Percentiles rank a stretch among this genome's conserved stretches.
Conservation (phyloP, 176 grass and related monocot genomes). For the Eremochloa ophiuroides region DNA sequence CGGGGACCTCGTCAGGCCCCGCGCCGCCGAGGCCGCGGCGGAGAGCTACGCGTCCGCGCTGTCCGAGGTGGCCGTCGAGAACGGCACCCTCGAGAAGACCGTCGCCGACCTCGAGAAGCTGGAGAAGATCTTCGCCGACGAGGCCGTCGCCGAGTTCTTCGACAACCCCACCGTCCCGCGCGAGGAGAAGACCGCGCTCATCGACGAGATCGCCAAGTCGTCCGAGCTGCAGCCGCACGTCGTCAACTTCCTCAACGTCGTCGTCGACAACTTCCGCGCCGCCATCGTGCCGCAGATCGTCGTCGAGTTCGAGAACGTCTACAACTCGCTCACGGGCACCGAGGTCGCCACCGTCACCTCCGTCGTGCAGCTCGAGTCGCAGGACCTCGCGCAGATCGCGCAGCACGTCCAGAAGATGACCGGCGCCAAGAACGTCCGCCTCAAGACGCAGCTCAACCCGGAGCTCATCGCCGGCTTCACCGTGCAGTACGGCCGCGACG, state of each 20-base stretch:
- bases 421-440: constrained; percentile 69
- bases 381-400: constrained; percentile 86
- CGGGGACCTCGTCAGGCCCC: constrained; percentile 34
- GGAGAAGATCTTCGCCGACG: constrained; percentile 58
- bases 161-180: constrained; percentile 61
- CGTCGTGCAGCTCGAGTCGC: constrained; percentile 75
- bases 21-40: constrained; percentile 26
- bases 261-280: constrained; percentile 61
- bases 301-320: constrained; percentile 68
- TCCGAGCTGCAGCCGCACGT: constrained; percentile 60
- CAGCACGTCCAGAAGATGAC: constrained; percentile 68
- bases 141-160: constrained; percentile 69
- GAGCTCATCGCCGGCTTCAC: constrained; percentile 89
- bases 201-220: constrained; percentile 63
- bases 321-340: constrained; percentile 71
- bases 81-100: constrained; percentile 52
- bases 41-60: constrained; percentile 69
- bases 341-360: constrained; percentile 76
- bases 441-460: constrained; percentile 68
- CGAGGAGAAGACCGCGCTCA: constrained; percentile 56
- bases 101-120: constrained; percentile 73
- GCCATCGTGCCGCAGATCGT: constrained; percentile 59
- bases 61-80: constrained; percentile 50
- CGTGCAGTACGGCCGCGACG: constrained; percentile 60
- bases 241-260: constrained; percentile 75